A percentile compares a stretch with the other conserved stretches of the same genome.
Evolutionary conservation across 2,329 filamentous ascomycete genomes (phyloP).

Genomic region (Alternaria brassicae): DNA sequence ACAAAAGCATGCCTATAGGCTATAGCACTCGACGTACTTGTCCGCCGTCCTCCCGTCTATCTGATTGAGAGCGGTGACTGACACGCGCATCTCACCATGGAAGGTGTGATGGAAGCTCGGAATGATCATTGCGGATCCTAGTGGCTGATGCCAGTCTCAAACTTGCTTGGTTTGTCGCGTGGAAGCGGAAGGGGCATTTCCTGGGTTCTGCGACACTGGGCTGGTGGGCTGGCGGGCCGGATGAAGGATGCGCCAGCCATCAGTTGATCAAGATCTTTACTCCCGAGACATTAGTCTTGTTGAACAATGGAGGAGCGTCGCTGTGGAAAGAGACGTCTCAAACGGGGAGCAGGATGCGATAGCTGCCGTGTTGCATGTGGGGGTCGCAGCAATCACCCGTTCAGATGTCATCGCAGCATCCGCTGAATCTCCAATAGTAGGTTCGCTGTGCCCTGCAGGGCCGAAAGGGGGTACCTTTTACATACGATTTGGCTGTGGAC

Average conservation of each 20-base stretch:
- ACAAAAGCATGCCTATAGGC: slow-evolving; percentile 1
- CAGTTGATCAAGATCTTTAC: slow-evolving; percentile 5
- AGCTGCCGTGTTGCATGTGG: slow-evolving; percentile 15
- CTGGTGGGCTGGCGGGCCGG: slow-evolving; percentile 22
- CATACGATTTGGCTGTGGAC: not conserved
- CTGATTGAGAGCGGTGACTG: slow-evolving; percentile 21
- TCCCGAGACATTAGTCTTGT: slow-evolving; percentile 6
- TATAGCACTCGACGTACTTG: not conserved
- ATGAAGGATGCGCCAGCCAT: slow-evolving; percentile 10
- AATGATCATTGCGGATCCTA: slow-evolving; percentile 22
- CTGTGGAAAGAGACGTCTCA: not conserved
- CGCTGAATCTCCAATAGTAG: not conserved
- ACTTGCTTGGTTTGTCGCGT: slow-evolving; percentile 42
- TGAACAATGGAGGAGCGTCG: slow-evolving; percentile 2
- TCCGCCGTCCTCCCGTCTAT: slow-evolving; percentile 3
- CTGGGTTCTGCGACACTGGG: slow-evolving; percentile 36
- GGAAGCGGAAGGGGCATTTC: slow-evolving; percentile 41
- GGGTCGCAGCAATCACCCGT: slow-evolving; percentile 6
- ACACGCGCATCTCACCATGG: slow-evolving; percentile 20
- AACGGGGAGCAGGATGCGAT: slow-evolving; percentile 3
- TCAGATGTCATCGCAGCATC: not conserved
- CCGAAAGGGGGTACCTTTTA: slow-evolving; percentile 4
- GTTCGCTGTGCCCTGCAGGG: not conserved
- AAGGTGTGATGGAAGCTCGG: slow-evolving; percentile 31
- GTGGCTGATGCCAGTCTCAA: slow-evolving; percentile 19